phyloP scores from a whole-genome alignment of 192 early-diverging fungal species.

The Funneliformis mosseae region DNA sequence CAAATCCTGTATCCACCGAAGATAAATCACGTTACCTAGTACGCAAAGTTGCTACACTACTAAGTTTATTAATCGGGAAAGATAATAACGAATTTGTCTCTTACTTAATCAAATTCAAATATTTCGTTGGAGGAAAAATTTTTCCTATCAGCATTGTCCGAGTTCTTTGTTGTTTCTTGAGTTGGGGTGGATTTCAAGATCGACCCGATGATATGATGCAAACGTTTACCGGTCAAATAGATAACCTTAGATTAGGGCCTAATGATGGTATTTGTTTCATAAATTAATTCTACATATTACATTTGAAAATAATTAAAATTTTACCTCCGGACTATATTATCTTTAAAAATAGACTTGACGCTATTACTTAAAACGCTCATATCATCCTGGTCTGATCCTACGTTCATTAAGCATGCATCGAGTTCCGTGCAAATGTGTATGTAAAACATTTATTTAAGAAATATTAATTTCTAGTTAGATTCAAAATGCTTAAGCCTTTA shows the following conservation, averaged over 20 bases:
- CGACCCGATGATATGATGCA: not conserved
- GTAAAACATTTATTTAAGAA: not conserved
- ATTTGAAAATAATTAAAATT: not conserved
- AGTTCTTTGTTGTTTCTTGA: slow-evolving; percentile 31
- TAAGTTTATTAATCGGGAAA: slow-evolving; percentile 20
- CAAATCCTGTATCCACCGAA: not conserved
- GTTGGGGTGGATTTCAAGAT: slow-evolving; percentile 1
- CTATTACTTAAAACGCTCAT: slow-evolving; percentile 15
- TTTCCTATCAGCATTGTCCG: slow-evolving; percentile 19
- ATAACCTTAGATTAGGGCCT: not conserved
- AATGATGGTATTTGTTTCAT: slow-evolving; percentile 22
- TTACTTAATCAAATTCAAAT: slow-evolving; percentile 28
- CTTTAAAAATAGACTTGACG: slow-evolving; percentile 8
- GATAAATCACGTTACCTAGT: slow-evolving; percentile 16
- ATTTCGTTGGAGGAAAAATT: slow-evolving; percentile 27
- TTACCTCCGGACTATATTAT: not conserved
- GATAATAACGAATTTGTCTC: not conserved
- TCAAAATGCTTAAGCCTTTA: not conserved
- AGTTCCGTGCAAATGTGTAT: slow-evolving; percentile 21
- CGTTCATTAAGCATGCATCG: slow-evolving; percentile 29
- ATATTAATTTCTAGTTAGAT: too few relatives aligned
- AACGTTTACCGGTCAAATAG: not conserved
- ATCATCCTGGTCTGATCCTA: slow-evolving; percentile 28
- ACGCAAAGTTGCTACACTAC: slow-evolving; percentile 4
- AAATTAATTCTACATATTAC: not conserved